Conservation (phyloP, 2,329 filamentous ascomycete genomes). For the Neonectria magnoliae region DNA sequence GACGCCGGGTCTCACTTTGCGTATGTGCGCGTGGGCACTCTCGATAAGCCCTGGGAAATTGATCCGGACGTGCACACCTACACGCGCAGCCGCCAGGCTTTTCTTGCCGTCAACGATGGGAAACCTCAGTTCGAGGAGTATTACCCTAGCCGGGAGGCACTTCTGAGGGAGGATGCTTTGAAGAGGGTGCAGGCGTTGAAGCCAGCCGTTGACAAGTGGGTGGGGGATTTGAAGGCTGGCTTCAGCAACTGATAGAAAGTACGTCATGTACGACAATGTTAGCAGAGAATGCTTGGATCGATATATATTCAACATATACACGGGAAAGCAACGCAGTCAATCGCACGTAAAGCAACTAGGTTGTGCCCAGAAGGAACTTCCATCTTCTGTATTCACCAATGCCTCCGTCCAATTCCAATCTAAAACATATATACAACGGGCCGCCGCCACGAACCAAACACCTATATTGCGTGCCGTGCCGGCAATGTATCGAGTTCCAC, state of each 20-base stretch:
- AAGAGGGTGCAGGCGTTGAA: conserved; percentile 43
- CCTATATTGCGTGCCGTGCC: conserved; percentile 24
- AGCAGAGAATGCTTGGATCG: neutral
- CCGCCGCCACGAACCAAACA: conserved; percentile 26
- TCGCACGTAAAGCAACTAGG: conserved; percentile 22
- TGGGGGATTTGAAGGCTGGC: conserved; percentile 26
- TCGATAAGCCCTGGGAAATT: conserved; percentile 51
- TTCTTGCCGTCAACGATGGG: conserved; percentile 49
- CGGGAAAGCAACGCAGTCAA: conserved; percentile 18
- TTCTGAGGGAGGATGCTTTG: conserved; percentile 48
- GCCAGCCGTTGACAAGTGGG: conserved; percentile 32
- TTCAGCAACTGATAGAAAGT: neutral
- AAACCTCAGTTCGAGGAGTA: conserved; percentile 51
- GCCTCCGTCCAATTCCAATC: conserved; percentile 28
- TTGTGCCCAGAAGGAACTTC: conserved; percentile 29
- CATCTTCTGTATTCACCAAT: conserved; percentile 34
- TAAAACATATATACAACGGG: conserved; percentile 35
- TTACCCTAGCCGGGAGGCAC: conserved; percentile 45
- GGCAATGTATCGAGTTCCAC: conserved; percentile 25
- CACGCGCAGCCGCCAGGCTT: conserved; percentile 50
- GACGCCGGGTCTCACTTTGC: conserved; percentile 44
- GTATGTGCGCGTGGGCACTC: conserved; percentile 56
- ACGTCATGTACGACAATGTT: neutral
- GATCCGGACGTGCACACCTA: conserved; percentile 59
- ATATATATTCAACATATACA: neutral